phyloP scores from a whole-genome alignment of 2,329 filamentous ascomycete genomes.

The Penicillium sp. region DNA sequence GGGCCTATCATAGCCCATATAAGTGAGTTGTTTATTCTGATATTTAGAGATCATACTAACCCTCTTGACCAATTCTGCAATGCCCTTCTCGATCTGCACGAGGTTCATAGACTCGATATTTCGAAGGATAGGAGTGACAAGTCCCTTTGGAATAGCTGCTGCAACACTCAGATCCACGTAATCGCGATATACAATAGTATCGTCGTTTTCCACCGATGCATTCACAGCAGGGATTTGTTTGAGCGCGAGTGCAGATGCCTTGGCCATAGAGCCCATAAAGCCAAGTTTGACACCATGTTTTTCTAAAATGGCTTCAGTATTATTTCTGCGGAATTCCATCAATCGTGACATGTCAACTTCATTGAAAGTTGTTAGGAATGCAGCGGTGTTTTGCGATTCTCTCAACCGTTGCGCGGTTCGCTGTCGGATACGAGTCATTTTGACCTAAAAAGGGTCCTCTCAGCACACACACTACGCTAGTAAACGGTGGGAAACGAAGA shows the following conservation, averaged over 20 bases:
- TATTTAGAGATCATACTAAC: conserved; percentile 4
- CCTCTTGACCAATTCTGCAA: conserved; percentile 78
- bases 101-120: conserved; percentile 85
- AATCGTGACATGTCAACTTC: conserved; percentile 96
- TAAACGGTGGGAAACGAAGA: no score
- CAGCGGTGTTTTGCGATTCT: conserved; percentile 95
- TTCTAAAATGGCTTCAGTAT: conserved; percentile 91
- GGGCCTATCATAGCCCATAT: conserved; percentile 60
- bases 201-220: conserved; percentile 90
- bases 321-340: conserved; percentile 90
- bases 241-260: conserved; percentile 52
- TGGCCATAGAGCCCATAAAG: conserved; percentile 94
- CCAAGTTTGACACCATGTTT: conserved; percentile 92
- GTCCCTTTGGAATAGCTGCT: conserved; percentile 92
- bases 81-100: conserved; percentile 80
- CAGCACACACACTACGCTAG: no score
- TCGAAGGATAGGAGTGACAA: conserved; percentile 90
- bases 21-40: neutral
- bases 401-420: conserved; percentile 93
- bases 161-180: conserved; percentile 95
- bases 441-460: no score
- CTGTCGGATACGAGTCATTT: conserved; percentile 98
- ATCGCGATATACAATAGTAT: conserved; percentile 94
- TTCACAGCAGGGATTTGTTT: conserved; percentile 87
- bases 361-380: conserved; percentile 94